Percentiles rank a stretch among this genome's conserved stretches.
These are phyloP conservation scores for Musa acuminata DNA, from an alignment of 176 grass and related monocot genomes.

Conservation along the genomic window DNA sequence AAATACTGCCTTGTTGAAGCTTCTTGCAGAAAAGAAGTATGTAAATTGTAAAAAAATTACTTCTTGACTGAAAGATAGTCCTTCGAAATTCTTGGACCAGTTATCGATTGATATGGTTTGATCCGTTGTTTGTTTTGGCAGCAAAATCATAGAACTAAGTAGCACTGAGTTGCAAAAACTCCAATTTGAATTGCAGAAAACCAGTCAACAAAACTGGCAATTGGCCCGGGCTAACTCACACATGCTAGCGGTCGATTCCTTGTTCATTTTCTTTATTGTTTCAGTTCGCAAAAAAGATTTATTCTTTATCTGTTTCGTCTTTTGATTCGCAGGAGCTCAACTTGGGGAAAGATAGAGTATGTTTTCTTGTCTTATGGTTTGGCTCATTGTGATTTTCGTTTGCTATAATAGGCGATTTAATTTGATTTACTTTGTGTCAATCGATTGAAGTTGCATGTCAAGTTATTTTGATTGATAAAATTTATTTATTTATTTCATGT, in stretches of 20 bases:
- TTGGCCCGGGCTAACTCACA: conserved; percentile 42
- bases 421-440: not conserved
- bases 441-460: not conserved
- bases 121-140: conserved; percentile 18
- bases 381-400: not conserved
- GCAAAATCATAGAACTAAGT: conserved; percentile 37
- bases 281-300: not conserved
- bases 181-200: conserved; percentile 17
- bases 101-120: not conserved
- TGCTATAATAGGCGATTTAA: too few species aligned
- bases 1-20: conserved; percentile 24
- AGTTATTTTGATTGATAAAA: not conserved
- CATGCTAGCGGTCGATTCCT: conserved; percentile 35
- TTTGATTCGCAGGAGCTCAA: conserved; percentile 60
- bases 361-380: conserved; percentile 5
- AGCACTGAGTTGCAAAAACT: conserved; percentile 42
- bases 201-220: conserved; percentile 39
- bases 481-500: not conserved
- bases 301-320: conserved; percentile 18
- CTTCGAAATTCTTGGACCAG: not conserved
- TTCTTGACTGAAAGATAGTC: not conserved
- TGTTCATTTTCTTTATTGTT: not conserved
- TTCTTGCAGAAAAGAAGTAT: conserved; percentile 43
- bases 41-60: not conserved
- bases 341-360: conserved; percentile 43